These are phyloP conservation scores for Cantharellus cinnabarinus DNA, from an alignment of 768 basidiomycete genomes.

Conservation along the genomic window DNA sequence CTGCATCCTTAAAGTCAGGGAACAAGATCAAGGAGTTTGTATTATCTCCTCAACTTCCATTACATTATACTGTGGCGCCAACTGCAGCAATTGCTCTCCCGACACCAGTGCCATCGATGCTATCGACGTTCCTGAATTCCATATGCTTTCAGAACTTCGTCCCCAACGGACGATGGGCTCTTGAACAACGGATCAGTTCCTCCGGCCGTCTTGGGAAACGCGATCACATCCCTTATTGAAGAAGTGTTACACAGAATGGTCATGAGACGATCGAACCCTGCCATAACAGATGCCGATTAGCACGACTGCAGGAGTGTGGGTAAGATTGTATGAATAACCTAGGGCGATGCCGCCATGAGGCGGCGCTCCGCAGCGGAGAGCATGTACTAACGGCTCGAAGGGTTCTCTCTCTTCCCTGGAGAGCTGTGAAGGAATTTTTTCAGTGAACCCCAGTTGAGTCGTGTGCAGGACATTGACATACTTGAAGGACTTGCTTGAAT, in stretches of 20 bases:
- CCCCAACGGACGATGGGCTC: constrained; percentile 47
- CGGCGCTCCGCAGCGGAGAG: constrained; percentile 75
- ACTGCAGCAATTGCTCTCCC: too few species aligned
- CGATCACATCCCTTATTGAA: constrained; percentile 89
- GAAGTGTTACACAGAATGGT: constrained; percentile 70
- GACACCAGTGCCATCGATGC: too few species aligned
- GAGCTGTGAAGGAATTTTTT: constrained; percentile 27
- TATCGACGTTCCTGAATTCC: constrained; percentile 2
- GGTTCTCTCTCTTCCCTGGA: constrained; percentile 47
- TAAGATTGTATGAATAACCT: constrained; percentile 24
- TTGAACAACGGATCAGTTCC: constrained; percentile 79
- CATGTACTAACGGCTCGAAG: constrained; percentile 72
- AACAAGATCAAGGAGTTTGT: too few species aligned
- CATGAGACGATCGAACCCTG: constrained; percentile 87
- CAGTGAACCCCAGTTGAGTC: not conserved
- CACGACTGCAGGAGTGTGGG: not conserved
- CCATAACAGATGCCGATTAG: not conserved
- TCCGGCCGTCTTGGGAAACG: constrained; percentile 77
- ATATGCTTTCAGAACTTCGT: constrained; percentile 24
- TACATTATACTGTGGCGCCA: too few species aligned
- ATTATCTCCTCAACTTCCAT: too few species aligned
- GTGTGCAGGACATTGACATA: constrained; percentile 17
- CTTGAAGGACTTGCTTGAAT: constrained; percentile 58
- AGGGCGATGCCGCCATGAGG: constrained; percentile 92
- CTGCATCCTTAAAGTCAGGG: too few species aligned